phyloP scores from a whole-genome alignment of 768 basidiomycete species.

The Tremella mesenterica region DNA sequence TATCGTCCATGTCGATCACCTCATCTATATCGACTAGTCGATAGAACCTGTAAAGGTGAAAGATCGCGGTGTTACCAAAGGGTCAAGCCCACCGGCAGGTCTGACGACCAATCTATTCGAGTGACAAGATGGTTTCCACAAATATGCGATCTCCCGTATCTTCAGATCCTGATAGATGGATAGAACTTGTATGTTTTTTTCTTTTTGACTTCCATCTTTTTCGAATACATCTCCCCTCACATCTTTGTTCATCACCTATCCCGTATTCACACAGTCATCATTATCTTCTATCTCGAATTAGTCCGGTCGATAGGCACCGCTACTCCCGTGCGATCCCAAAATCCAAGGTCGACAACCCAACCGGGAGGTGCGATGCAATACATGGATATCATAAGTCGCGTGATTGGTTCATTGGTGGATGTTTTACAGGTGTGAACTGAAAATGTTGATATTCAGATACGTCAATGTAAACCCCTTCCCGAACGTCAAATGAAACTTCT shows the following conservation, averaged over 20 bases:
- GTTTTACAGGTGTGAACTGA: background rate
- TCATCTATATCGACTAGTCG: too few relatives aligned
- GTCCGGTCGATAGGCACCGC: background rate
- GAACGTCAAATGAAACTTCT: constrained; percentile 46
- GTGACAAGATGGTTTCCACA: too few relatives aligned
- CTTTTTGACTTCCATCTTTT: background rate
- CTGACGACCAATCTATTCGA: too few relatives aligned
- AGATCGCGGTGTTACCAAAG: too few relatives aligned
- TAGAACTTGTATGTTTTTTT: constrained; percentile 35
- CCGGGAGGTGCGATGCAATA: background rate
- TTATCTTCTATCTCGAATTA: too few relatives aligned
- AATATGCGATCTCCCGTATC: too few relatives aligned
- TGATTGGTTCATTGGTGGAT: background rate
- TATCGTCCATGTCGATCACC: too few relatives aligned
- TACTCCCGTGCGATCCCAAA: background rate
- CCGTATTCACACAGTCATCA: background rate
- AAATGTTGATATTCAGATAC: constrained; percentile 27
- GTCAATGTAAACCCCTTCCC: constrained; percentile 46
- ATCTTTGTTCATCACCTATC: background rate
- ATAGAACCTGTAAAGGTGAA: too few relatives aligned
- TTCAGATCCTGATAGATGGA: constrained; percentile 44
- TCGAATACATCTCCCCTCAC: background rate
- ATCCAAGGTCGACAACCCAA: too few relatives aligned
- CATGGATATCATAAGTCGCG: background rate
- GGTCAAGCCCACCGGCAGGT: too few relatives aligned